Evolutionary conservation across 441 rosid genomes (phyloP).

Genomic region (Erodium trifolium): DNA sequence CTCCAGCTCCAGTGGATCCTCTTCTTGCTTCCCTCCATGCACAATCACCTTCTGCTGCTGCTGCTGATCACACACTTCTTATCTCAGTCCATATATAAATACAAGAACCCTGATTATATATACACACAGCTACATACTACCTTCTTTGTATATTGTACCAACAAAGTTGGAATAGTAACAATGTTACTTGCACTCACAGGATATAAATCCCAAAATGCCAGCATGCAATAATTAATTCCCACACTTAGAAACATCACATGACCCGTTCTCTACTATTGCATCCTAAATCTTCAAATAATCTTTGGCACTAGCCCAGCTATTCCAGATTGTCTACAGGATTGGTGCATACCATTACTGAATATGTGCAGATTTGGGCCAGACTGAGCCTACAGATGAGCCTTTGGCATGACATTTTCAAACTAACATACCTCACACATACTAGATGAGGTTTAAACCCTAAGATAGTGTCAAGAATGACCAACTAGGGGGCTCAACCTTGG

Average conservation of each 20-base stretch:
- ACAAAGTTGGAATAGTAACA: background rate
- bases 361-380: background rate
- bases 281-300: background rate
- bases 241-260: background rate
- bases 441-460: background rate
- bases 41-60: constrained; percentile 39
- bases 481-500: too few species aligned
- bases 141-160: background rate
- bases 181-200: background rate
- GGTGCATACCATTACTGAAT: background rate
- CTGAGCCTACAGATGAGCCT: background rate
- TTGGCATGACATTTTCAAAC: background rate
- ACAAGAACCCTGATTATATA: background rate
- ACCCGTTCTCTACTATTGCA: background rate
- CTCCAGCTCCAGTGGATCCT: constrained; percentile 49
- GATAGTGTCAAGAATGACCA: too few species aligned
- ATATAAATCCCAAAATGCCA: background rate
- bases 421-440: background rate
- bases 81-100: background rate
- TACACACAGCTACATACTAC: too few species aligned
- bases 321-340: too few species aligned
- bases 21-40: constrained; percentile 40
- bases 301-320: too few species aligned
- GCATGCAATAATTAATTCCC: background rate
- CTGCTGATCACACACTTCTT: background rate